Conservation (phyloP, 805 yeast species). For the Candida broadrunensis region DNA sequence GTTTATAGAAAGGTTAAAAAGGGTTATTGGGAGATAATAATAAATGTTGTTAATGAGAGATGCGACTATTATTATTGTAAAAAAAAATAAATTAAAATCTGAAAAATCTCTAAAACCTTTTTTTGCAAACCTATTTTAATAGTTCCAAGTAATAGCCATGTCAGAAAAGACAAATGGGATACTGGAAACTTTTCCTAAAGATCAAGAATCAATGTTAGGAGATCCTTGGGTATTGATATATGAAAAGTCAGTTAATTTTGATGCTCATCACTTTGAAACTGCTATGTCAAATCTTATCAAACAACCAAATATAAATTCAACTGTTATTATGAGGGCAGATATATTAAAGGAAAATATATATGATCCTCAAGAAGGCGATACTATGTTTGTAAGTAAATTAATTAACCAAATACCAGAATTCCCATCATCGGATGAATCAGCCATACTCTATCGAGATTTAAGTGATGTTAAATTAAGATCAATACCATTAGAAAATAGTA, state of each 20-base stretch:
- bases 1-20: no score
- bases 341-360: slow-evolving; percentile 53
- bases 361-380: slow-evolving; percentile 30
- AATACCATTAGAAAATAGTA: slow-evolving; percentile 22
- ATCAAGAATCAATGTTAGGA: slow-evolving; percentile 47
- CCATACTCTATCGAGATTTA: slow-evolving; percentile 29
- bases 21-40: no score
- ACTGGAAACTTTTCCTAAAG: neutral
- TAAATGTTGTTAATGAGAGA: no score
- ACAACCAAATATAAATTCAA: slow-evolving; percentile 88
- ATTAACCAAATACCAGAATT: slow-evolving; percentile 30
- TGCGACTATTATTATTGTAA: no score
- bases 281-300: slow-evolving; percentile 79
- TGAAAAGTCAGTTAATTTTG: slow-evolving; percentile 46
- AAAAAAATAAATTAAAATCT: no score
- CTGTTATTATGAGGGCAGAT: slow-evolving; percentile 88
- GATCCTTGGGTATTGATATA: slow-evolving; percentile 62
- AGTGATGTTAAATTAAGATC: slow-evolving; percentile 28
- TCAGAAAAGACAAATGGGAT: neutral
- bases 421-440: slow-evolving; percentile 19
- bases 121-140: no score
- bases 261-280: slow-evolving; percentile 54
- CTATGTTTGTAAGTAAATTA: slow-evolving; percentile 23
- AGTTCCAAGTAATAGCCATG: no score
- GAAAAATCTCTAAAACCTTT: no score